Percentiles rank a stretch among this genome's conserved stretches.
phyloP scores from a whole-genome alignment of 2,329 filamentous ascomycete genomes.

The Xylaria multiplex region DNA sequence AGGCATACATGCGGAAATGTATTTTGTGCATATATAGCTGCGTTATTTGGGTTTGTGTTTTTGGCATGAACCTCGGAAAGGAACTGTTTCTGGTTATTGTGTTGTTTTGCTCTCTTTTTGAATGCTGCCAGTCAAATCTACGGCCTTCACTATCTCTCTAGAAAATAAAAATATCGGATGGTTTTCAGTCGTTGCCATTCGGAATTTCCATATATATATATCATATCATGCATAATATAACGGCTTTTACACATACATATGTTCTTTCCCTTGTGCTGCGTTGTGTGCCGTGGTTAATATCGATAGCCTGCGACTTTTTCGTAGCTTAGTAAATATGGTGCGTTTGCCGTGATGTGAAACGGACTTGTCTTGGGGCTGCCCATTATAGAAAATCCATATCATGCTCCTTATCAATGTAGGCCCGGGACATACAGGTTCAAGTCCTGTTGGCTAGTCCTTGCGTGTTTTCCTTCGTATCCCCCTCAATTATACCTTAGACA shows the following conservation, averaged over 20 bases:
- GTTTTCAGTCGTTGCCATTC: conserved; percentile 19
- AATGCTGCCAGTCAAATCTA: background rate
- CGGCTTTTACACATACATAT: background rate
- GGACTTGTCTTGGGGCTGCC: no score
- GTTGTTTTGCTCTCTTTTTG: conserved; percentile 9
- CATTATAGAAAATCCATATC: no score
- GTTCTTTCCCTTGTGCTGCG: no score
- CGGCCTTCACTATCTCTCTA: conserved; percentile 16
- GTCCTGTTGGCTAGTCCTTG: no score
- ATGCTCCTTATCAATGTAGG: no score
- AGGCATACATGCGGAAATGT: conserved; percentile 22
- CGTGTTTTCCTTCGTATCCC: no score
- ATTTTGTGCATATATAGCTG: conserved; percentile 37
- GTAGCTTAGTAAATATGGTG: no score
- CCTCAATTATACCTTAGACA: no score
- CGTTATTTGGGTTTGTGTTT: conserved; percentile 18
- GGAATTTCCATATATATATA: conserved; percentile 15
- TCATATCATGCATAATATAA: conserved; percentile 31
- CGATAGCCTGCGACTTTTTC: background rate
- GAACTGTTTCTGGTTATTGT: conserved; percentile 17
- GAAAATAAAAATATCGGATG: conserved; percentile 28
- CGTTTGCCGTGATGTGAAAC: no score
- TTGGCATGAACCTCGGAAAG: conserved; percentile 20
- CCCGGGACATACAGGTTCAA: no score
- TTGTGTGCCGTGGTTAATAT: background rate